Conservation (phyloP, 2,329 filamentous ascomycete genomes). For the Aspergillus ibericus region DNA sequence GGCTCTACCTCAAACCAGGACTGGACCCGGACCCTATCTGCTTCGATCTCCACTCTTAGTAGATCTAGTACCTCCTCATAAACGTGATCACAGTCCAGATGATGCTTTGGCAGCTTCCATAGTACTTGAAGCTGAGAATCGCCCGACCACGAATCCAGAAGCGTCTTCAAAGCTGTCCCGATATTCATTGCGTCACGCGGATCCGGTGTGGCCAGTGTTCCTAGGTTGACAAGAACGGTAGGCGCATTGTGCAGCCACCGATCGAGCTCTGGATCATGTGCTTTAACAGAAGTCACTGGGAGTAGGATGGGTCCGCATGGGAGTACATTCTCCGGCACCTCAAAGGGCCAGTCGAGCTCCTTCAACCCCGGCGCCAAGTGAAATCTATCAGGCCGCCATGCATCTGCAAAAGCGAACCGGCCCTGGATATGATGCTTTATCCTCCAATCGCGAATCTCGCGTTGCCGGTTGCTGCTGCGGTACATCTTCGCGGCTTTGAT, state of each 20-base stretch:
- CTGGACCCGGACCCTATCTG: not conserved
- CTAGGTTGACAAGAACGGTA: not conserved
- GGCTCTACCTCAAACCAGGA: not conserved
- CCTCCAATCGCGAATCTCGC: not conserved
- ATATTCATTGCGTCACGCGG: not conserved
- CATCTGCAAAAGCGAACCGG: not conserved
- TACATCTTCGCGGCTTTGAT: not conserved
- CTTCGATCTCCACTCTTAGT: not conserved
- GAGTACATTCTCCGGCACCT: not conserved
- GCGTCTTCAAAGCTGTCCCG: not conserved
- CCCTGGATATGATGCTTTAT: not conserved
- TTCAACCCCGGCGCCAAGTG: not conserved
- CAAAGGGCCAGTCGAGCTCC: not conserved
- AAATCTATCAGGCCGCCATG: not conserved
- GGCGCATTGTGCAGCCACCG: not conserved
- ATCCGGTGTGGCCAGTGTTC: not conserved
- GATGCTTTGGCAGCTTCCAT: conserved; percentile 1
- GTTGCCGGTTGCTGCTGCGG: not conserved
- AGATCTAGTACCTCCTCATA: not conserved
- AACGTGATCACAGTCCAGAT: not conserved
- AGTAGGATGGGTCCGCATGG: not conserved
- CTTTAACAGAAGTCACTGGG: not conserved
- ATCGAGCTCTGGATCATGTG: not conserved
- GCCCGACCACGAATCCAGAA: not conserved
- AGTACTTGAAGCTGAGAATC: not conserved